Evolutionary conservation across 169 alveolate genomes (phyloP), one percentile per base, ranked within the genome.

Genomic region (Blepharisma undulans): DNA sequence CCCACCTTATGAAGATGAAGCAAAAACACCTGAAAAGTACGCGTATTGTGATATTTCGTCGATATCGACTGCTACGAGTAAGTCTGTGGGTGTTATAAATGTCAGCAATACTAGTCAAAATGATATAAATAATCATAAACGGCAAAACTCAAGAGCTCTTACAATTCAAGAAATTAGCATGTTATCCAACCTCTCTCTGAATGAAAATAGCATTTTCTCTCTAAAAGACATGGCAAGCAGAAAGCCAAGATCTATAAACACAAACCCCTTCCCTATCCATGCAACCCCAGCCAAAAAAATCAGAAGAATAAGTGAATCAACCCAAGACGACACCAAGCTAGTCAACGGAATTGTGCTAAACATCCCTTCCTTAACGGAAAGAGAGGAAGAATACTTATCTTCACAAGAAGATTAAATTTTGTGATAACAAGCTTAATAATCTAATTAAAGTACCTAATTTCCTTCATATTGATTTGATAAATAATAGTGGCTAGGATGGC

Each of bases 401-500:
- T 48, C 66, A 48, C 66, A 48, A 48, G 66, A 48, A 48, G 66
- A 48, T 48, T 48, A 48, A 48, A 48, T 48, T 48, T 48, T 48
- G 66, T 48, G 66, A 48, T 48, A 48, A 48, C 66, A 48, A 48
- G 66, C 66, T 18, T 48, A 48, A 48, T 48, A 48, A 48, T 0
- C 66, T 48, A 48, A 48, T 48, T 48, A 48, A 48, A 48, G 66
- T 48, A 48, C 14, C 66, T 48, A 48, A 48, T 10, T 48, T 48
- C 66, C 66, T 48, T 48, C 66, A 48, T 48, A 48, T 48, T 48
- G 66, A 3, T 48, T 48, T 48, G 66, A 79, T 79, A 30, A 25
- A 29, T 79, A 79, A 29, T 29, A 30, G 87, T 79, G 87, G 87
- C 87, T 29, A 79, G 87, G 87, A 79, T 79, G 87, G 87, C 87